phyloP scores from a whole-genome alignment of 495 filamentous ascomycete genomes.

The Tuber melanosporum region DNA sequence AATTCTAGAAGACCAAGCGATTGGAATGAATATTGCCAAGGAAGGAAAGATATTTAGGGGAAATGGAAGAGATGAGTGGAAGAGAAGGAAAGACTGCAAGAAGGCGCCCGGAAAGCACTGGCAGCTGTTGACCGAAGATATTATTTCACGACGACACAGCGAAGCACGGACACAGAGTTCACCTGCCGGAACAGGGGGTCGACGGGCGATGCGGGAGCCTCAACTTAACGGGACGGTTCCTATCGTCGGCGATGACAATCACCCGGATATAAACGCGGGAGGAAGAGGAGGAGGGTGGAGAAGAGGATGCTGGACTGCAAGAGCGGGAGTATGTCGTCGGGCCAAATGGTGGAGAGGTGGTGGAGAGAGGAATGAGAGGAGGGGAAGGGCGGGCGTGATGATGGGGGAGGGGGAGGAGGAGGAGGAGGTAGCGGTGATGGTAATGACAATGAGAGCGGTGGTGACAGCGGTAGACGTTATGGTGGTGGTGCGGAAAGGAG shows the following conservation, averaged over 20 bases:
- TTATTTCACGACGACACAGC: conserved; percentile 36
- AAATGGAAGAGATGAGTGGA: conserved; percentile 9
- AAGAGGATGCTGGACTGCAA: conserved; percentile 41
- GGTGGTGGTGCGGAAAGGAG: too few relatives aligned
- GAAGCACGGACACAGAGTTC: conserved; percentile 30
- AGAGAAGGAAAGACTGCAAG: conserved; percentile 17
- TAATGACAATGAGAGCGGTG: too few relatives aligned
- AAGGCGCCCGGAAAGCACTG: conserved; percentile 25
- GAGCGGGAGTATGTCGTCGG: conserved; percentile 44
- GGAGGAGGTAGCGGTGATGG: conserved; percentile 6
- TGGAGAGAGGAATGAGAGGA: conserved; percentile 25
- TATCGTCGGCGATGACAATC: conserved; percentile 39
- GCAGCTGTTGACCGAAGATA: conserved; percentile 14
- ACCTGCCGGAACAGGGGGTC: conserved; percentile 20
- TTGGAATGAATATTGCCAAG: not conserved
- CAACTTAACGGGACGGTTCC: conserved; percentile 34
- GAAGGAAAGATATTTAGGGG: not conserved
- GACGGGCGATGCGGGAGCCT: conserved; percentile 34
- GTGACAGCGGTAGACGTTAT: too few relatives aligned
- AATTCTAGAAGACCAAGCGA: not conserved
- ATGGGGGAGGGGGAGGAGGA: conserved; percentile 41
- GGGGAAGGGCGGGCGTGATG: conserved; percentile 32
- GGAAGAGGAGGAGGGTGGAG: conserved; percentile 34
- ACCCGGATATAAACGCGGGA: conserved; percentile 32
- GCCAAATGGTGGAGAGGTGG: conserved; percentile 14